phyloP scores from a whole-genome alignment of 148 eudicot species.

The Vaccinium myrtillus region DNA sequence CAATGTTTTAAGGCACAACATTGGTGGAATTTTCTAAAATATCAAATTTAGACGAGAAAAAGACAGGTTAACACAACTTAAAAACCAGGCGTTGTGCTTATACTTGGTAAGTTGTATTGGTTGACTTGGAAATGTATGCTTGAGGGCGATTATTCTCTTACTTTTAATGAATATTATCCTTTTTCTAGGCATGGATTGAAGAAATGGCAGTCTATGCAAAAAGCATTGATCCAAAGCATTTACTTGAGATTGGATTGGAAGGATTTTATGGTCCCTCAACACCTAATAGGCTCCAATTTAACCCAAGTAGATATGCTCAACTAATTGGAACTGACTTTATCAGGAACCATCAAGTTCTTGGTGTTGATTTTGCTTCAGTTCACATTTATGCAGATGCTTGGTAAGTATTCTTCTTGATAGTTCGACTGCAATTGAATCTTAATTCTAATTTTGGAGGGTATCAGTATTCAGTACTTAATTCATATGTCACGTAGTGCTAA shows the following conservation, averaged over 20 bases:
- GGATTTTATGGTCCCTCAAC: constrained; percentile 89
- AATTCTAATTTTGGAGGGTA: not conserved
- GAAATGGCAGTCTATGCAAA: constrained; percentile 87
- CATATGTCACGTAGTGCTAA: not conserved
- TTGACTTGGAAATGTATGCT: not conserved
- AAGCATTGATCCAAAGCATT: constrained; percentile 71
- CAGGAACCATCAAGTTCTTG: constrained; percentile 72
- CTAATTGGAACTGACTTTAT: constrained; percentile 80
- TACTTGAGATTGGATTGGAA: constrained; percentile 73
- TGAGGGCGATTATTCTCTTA: not conserved
- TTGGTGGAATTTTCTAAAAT: not conserved
- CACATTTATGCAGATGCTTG: constrained; percentile 76
- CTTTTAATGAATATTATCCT: not conserved
- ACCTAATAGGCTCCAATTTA: constrained; percentile 46
- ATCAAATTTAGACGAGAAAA: not conserved
- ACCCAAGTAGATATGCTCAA: constrained; percentile 60
- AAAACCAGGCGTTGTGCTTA: not conserved
- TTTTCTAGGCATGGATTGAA: constrained; percentile 69
- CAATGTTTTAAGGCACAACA: not conserved
- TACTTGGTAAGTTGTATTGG: not conserved
- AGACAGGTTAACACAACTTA: not conserved
- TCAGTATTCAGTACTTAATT: not conserved
- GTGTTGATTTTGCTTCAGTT: constrained; percentile 88
- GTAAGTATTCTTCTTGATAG: not conserved
- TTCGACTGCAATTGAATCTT: too few species aligned